phyloP scores from a whole-genome alignment of 73 alveolate genomes.

The Effrenium voratum region DNA sequence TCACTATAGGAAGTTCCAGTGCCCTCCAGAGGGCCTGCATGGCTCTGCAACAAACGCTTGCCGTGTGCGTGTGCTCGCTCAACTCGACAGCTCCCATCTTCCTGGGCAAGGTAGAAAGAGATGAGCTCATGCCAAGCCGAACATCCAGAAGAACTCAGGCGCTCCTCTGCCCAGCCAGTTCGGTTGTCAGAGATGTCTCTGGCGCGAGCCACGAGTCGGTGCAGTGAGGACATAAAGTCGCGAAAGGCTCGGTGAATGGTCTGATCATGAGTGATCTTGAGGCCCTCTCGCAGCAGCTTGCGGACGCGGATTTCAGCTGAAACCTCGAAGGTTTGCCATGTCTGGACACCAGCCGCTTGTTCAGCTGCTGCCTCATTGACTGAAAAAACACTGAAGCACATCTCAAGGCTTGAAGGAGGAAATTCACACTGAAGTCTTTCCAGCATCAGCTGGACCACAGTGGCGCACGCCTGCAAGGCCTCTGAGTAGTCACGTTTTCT shows the following conservation, averaged over 20 bases:
- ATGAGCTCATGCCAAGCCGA: not conserved
- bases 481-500: not conserved
- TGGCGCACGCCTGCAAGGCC: not conserved
- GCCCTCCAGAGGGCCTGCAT: constrained; percentile 13
- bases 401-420: not conserved
- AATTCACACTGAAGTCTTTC: not conserved
- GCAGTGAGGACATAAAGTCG: not conserved
- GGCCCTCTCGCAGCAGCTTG: not conserved
- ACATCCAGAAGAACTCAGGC: not conserved
- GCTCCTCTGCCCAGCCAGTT: not conserved
- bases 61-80: not conserved
- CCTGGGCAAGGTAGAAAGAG: not conserved
- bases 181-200: not conserved
- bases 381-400: not conserved
- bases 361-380: not conserved
- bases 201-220: not conserved
- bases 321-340: not conserved
- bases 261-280: no score
- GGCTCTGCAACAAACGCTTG: not conserved
- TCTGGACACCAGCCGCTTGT: not conserved
- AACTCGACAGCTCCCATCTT: not conserved
- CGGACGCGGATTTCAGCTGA: not conserved
- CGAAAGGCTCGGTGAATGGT: not conserved
- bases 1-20: not conserved
- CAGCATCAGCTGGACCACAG: not conserved